Base-by-base conservation (phyloP, 2,329 filamentous ascomycete genomes). In the Phyllosticta paracitricarpa region DNA sequence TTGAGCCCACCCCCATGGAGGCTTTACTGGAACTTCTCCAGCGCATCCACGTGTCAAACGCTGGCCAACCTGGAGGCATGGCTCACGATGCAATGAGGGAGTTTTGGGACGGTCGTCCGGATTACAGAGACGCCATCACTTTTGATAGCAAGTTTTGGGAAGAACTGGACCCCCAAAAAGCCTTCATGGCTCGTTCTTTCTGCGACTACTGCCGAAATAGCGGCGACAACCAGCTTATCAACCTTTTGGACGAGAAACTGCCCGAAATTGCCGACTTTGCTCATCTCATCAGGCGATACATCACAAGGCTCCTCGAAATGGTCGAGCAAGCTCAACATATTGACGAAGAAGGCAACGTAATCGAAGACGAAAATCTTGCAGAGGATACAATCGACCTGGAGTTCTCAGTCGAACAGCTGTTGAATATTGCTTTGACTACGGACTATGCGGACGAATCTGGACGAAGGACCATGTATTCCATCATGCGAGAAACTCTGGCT, bases 361-460 rank as follows among this genome's bases (percentile, higher is more conserved):
- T 77, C 2, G 78, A 84, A 24, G 40, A 48, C 40, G 14, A 48
- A 17, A n/a, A 48, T n/a, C 40, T 48, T 48, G 17, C n/a, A n/a
- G 89, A 89, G 5, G 89, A 95, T 66, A 88, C 88, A 0, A 87
- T 91, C 6, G 91, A 97, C 71, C 87, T 92, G 67, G 93, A 97
- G 73, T 99, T 99, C 68, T 89, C 97, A 64, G 89, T 97, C 51
- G 92, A 97, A 72, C 95, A 99, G 71, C 81, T 99, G 62, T 84
- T 99, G 40, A 89, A 97, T 68, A 96, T 99, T 70, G 89, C 91
- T 4, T 81, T 92, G 63, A 95, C 90, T 1, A 83, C 97, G 57
- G 94, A 99, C 75, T 99, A 97, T 74, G 92, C 90, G n/a, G 94
- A 99, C 70, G 94, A 97, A 74, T 89, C 96, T 64, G 94, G 94